Base-by-base conservation (phyloP, 495 filamentous ascomycete genomes). In the Aspergillus cristatus region DNA sequence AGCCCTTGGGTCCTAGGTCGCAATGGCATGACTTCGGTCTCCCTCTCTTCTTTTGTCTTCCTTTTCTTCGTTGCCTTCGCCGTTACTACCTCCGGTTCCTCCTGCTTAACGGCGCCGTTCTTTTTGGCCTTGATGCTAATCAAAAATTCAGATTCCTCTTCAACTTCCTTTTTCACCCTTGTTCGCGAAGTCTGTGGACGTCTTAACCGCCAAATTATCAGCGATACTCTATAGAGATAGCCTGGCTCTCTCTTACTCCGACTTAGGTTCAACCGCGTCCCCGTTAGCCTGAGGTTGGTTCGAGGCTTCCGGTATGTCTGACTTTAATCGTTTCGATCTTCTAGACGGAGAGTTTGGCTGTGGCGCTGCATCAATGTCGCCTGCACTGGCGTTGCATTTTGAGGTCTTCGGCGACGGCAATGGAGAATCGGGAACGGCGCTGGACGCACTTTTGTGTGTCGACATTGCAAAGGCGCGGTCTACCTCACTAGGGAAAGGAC, bases 1-100 rank as follows among this genome's bases (percentile, higher is more conserved):
- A 90, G 60, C 0, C 78, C 76, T 3, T 68, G 56, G 0, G 86
- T 83, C 18, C 91, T 69, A 11, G 71, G 55, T 20, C 78, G 81
- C 6, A 94, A 54, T 0, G 85, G 81, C 70, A 84, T 74, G 2
- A 55, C 57, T 51, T 71, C 65, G 10, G 48, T 41, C 35, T 62
- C 60, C 38, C 54, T 68, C 45, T 59, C 65, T 47, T 54, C 60
- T 35, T 72, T 71, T 6, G 65, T 59, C 42, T 64, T 58, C 14
- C 32, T 18, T 20, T 49, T 53, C 34, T 20, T 49, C n/a, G 53
- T 14, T 6, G 24, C 47, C 31, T 50, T 60, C 3, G 22, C 46
- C 25, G 45, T 42, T 17, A 47, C 49, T 12, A 34, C 40, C 14
- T 47, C 47, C 26, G 26, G 16, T 16, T 42, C 47, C 22, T 50